Evolutionary conservation across 129 eudicot genomes (phyloP).

Genomic region (Chrysanthemum makinoi): DNA sequence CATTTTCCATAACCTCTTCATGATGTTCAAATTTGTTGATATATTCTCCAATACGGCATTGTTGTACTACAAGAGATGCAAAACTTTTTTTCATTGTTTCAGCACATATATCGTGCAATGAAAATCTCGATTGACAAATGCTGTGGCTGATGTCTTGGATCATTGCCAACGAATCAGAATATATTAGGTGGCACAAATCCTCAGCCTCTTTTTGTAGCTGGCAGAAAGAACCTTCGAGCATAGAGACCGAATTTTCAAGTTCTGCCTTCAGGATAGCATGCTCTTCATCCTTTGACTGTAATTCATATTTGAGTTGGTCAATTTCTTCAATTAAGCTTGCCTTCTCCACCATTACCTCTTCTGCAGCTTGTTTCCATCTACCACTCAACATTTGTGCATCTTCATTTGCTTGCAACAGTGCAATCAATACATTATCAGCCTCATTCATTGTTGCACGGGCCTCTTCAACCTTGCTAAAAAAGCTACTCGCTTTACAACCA

Average conservation of each 20-base stretch:
- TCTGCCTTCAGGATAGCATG: conserved; percentile 34
- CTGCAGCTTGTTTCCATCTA: conserved; percentile 62
- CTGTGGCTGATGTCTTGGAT: conserved; percentile 32
- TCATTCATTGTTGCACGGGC: conserved; percentile 63
- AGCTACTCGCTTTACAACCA: conserved; percentile 30
- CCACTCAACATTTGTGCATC: conserved; percentile 42
- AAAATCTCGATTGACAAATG: conserved; percentile 48
- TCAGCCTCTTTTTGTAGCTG: conserved; percentile 54
- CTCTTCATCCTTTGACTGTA: conserved; percentile 41
- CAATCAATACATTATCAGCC: conserved; percentile 61
- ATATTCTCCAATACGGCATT: conserved; percentile 45
- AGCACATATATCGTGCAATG: conserved; percentile 45
- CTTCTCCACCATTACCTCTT: conserved; percentile 56
- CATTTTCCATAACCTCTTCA: conserved; percentile 22
- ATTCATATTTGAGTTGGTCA: conserved; percentile 44
- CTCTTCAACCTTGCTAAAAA: conserved; percentile 58
- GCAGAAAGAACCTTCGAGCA: conserved; percentile 54
- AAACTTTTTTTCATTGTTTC: conserved; percentile 49
- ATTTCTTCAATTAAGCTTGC: conserved; percentile 53
- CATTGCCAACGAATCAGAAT: conserved; percentile 45
- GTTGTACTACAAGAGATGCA: conserved; percentile 46
- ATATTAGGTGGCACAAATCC: conserved; percentile 42
- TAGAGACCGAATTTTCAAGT: conserved; percentile 31
- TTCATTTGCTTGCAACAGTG: conserved; percentile 50
- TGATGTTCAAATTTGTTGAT: conserved; percentile 27